These are phyloP conservation scores for Aspergillus caelatus DNA, from an alignment of 2,329 filamentous ascomycete species.

Conservation along the genomic window DNA sequence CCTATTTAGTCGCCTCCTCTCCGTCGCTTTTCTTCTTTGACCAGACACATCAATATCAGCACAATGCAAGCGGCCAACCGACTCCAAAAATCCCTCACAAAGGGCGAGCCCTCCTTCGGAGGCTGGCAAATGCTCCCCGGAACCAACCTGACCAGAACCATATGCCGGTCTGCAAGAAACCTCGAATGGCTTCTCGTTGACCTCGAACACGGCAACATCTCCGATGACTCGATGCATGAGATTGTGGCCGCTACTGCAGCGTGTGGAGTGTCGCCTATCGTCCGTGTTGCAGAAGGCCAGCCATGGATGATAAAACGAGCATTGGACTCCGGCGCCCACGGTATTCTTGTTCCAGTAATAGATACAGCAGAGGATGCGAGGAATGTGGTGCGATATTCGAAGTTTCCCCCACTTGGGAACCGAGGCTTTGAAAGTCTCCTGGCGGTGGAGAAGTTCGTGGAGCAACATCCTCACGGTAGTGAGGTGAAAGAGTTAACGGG, in stretches of 20 bases:
- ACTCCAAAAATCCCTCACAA: not conserved
- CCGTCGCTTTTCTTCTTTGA: too few relatives aligned
- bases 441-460: conserved; percentile 3
- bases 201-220: conserved; percentile 27
- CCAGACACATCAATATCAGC: not conserved
- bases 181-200: conserved; percentile 24
- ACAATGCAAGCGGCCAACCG: not conserved
- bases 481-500: not conserved
- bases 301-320: conserved; percentile 31
- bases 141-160: conserved; percentile 13
- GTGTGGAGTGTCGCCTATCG: conserved; percentile 26
- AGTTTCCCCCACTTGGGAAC: conserved; percentile 16
- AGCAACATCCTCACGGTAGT: not conserved
- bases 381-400: conserved; percentile 17
- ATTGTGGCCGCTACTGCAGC: conserved; percentile 35
- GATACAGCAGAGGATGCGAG: conserved; percentile 28
- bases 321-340: conserved; percentile 31
- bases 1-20: not conserved
- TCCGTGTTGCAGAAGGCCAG: conserved; percentile 24
- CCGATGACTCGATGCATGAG: conserved; percentile 24
- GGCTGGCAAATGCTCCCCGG: conserved; percentile 18
- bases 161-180: conserved; percentile 9
- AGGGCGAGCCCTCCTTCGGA: not conserved
- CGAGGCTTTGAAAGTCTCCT: not conserved
- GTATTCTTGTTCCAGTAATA: conserved; percentile 34